These are phyloP conservation scores for Zoysia japonica DNA, from an alignment of 176 grass and related monocot genomes.

Conservation along the genomic window DNA sequence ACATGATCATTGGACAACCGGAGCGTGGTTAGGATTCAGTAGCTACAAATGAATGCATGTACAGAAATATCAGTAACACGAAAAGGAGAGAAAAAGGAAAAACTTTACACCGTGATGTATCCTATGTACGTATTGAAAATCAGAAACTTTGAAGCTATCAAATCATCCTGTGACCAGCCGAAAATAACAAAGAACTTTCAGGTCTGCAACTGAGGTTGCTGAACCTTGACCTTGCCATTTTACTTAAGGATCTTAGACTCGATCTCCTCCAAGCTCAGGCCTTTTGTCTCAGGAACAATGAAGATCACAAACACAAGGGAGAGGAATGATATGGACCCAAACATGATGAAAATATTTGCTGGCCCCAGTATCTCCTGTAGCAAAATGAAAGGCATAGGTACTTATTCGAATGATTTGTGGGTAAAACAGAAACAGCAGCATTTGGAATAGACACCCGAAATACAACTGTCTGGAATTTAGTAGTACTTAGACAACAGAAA, in stretches of 20 bases:
- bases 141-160: background rate
- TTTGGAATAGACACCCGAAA: background rate
- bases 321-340: constrained; percentile 78
- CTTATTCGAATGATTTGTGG: background rate
- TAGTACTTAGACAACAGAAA: background rate
- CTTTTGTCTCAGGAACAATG: constrained; percentile 90
- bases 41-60: constrained; percentile 14
- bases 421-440: background rate
- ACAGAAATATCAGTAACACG: constrained; percentile 11
- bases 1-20: background rate
- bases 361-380: constrained; percentile 75
- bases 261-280: constrained; percentile 93
- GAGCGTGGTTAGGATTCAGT: background rate
- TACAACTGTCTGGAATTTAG: background rate
- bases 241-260: constrained; percentile 87
- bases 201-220: background rate
- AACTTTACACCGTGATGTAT: constrained; percentile 29
- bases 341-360: constrained; percentile 85
- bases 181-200: background rate
- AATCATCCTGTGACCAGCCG: background rate
- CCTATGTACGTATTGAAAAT: background rate
- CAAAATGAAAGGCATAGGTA: background rate
- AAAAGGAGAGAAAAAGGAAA: background rate
- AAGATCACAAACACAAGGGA: constrained; percentile 74
- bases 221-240: constrained; percentile 1